Conservation (phyloP, 305 asterid genomes). For the Fraxinus latifolia region DNA sequence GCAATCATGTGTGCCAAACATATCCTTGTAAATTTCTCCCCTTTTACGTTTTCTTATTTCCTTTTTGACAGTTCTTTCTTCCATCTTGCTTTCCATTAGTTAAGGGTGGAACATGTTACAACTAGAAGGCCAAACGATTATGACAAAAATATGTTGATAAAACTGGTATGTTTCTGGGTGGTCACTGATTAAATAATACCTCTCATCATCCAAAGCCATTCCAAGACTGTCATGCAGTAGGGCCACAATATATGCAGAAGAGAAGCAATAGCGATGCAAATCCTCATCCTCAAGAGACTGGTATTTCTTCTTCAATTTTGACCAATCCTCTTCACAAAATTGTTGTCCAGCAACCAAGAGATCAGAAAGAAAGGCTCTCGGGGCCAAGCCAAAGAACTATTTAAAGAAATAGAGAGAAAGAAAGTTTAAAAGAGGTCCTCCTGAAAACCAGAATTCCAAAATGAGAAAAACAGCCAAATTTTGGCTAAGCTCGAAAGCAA, state of each 20-base stretch:
- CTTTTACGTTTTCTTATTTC: not conserved
- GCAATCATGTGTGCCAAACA: not conserved
- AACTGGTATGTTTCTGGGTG: not conserved
- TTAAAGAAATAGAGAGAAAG: conserved; percentile 20
- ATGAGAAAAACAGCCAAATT: not conserved
- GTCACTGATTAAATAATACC: conserved; percentile 38
- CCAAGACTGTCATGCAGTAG: conserved; percentile 96
- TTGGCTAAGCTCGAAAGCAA: not conserved
- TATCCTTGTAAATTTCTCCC: not conserved
- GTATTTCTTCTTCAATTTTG: conserved; percentile 60
- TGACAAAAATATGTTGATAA: not conserved
- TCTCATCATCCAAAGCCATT: conserved; percentile 69
- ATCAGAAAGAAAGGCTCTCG: conserved; percentile 70
- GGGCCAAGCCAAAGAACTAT: conserved; percentile 80
- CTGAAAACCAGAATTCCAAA: not conserved
- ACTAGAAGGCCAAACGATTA: not conserved
- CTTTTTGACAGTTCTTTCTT: not conserved
- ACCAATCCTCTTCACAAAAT: conserved; percentile 87
- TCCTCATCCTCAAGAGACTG: conserved; percentile 61
- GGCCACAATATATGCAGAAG: conserved; percentile 93
- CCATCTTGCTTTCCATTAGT: not conserved
- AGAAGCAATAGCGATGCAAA: conserved; percentile 78
- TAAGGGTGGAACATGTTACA: not conserved
- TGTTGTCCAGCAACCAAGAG: conserved; percentile 74
- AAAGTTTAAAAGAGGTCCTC: conserved; percentile 15